Percentiles rank a stretch among this genome's conserved stretches.
These are phyloP conservation scores for Coffea canephora DNA, from an alignment of 257 asterid genomes.

Conservation along the genomic window DNA sequence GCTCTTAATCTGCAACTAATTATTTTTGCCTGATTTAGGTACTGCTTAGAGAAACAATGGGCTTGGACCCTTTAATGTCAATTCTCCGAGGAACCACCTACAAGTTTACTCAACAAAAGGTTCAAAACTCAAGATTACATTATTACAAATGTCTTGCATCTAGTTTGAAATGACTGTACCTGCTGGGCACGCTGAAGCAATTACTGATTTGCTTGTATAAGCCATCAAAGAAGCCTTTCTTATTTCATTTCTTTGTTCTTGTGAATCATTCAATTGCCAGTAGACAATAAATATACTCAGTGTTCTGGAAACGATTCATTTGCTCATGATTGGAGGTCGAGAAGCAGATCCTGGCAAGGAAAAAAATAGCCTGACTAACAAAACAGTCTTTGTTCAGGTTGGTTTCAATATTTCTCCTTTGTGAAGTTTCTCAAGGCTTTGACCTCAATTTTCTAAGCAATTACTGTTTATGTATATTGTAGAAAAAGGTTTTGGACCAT, in stretches of 20 bases:
- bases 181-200: constrained; percentile 4
- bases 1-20: constrained; percentile 15
- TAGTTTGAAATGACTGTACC: background rate
- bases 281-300: constrained; percentile 90
- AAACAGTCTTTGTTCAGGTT: constrained; percentile 84
- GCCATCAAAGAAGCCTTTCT: constrained; percentile 25
- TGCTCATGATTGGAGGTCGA: constrained; percentile 67
- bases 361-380: constrained; percentile 59
- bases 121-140: constrained; percentile 33
- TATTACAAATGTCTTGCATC: constrained; percentile 9
- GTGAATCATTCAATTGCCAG: constrained; percentile 52
- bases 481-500: constrained; percentile 83
- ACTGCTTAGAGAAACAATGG: constrained; percentile 86
- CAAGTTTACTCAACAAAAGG: constrained; percentile 96
- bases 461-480: constrained; percentile 31
- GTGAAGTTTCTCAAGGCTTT: constrained; percentile 10
- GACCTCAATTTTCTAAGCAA: constrained; percentile 8
- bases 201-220: constrained; percentile 11
- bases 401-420: constrained; percentile 24
- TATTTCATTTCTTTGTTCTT: constrained; percentile 31
- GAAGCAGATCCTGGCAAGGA: constrained; percentile 72
- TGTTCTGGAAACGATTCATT: constrained; percentile 76
- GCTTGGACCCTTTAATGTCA: constrained; percentile 76
- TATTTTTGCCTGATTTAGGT: constrained; percentile 48
- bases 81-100: constrained; percentile 80